Evolutionary conservation across 257 asterid species (phyloP).

Genomic region (Ehretia macrophylla): DNA sequence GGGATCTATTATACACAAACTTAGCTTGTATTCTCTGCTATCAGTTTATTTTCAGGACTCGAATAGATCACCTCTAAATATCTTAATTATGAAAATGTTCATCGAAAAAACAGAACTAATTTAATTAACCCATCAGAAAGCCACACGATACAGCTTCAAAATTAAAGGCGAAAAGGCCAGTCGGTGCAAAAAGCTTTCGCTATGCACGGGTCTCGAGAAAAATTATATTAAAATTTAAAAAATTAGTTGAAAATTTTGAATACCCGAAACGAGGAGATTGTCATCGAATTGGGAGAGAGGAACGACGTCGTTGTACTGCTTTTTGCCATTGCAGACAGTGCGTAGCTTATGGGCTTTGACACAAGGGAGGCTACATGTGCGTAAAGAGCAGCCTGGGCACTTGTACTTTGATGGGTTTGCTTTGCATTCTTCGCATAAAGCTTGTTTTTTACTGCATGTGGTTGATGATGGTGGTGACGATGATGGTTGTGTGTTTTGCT

Average conservation of each 20-base stretch:
- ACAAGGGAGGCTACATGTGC: slow-evolving; percentile 88
- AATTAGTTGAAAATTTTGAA: background rate
- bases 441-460: background rate
- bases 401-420: slow-evolving; percentile 67
- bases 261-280: slow-evolving; percentile 70
- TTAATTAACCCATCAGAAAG: no score
- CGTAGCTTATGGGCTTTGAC: slow-evolving; percentile 87
- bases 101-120: background rate
- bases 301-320: slow-evolving; percentile 38
- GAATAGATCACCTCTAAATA: no score
- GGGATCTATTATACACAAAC: no score
- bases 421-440: slow-evolving; percentile 65
- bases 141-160: background rate
- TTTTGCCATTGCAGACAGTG: slow-evolving; percentile 70
- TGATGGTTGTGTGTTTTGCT: background rate
- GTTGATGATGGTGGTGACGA: background rate
- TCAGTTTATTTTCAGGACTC: no score
- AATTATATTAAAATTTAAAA: background rate
- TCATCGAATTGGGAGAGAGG: slow-evolving; percentile 75
- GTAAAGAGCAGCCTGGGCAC: slow-evolving; percentile 84
- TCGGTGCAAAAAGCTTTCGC: background rate
- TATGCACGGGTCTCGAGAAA: background rate
- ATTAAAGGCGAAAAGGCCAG: background rate
- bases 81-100: no score
- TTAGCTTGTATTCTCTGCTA: no score